Evolutionary conservation across 805 yeast species (phyloP), one percentile per base, ranked within the genome.

Genomic region (Hanseniaspora mollemarum): DNA sequence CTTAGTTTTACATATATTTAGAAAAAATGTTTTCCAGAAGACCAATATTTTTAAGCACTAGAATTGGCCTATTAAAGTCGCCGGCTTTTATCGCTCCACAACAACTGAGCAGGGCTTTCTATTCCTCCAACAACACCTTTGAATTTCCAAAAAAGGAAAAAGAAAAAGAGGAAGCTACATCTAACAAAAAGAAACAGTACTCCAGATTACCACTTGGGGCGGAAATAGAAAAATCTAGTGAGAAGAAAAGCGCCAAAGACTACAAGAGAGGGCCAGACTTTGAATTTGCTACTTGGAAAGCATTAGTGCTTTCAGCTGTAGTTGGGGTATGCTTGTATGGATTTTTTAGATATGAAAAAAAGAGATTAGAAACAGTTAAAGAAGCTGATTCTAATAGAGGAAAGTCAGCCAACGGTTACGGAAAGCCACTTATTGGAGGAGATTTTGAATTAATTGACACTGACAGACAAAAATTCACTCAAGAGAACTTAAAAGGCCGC

Each of bases 401-500:
- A 16, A 48, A 46, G 36, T 24, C 43, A 13, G 13, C n/a, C 22
- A 19, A 36, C 5, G 51, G 51, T 9, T 73, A 83, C 59, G 98
- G 98, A 21, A 87, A 81, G 62, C 96, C 97, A 1, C 71, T 84
- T 43, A 83, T 92, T 55, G 98, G 98, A 19, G 97, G 97, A 0
- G 82, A 87, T 12, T 92, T 92, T 66, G 69, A 73, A 52, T 69
- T 92, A 55, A 67, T 75, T 8, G 95, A 90, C 62, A 72, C 75
- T 31, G 67, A 87, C 48, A 87, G 88, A 35, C 67, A 81, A 25
- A 66, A 63, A 18, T 92, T 92, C 65, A 87, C 96, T 1, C 79
- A 87, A 25, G 71, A 85, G 55, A 74, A 90, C 58, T 69, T 92
- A 60, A 67, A 75, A 55, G 92, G 88, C 31, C 81, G 77, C 63